Percentiles rank a stretch among this genome's conserved stretches.
These are phyloP conservation scores for Vitis hybrid DNA, from an alignment of 177 flowering plant species.

Conservation along the genomic window DNA sequence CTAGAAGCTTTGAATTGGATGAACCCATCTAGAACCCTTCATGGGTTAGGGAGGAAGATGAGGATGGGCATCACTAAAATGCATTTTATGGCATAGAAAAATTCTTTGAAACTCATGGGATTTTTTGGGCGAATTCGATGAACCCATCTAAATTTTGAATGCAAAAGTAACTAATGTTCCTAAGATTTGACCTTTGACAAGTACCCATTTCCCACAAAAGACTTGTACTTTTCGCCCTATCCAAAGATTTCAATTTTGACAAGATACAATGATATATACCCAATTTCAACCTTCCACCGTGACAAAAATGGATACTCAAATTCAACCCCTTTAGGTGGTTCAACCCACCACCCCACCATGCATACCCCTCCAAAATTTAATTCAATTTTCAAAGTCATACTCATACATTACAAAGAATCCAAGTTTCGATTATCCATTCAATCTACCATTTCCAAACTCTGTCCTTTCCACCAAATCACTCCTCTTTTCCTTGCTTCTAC, in stretches of 20 bases:
- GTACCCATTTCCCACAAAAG: background rate
- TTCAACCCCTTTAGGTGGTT: conserved; percentile 27
- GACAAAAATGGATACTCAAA: conserved; percentile 2
- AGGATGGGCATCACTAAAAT: no score
- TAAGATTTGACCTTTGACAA: conserved; percentile 5
- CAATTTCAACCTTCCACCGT: background rate
- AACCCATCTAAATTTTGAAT: background rate
- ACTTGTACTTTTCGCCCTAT: background rate
- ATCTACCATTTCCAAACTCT: conserved; percentile 14
- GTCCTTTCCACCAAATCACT: conserved; percentile 8
- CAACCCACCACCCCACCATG: conserved; percentile 22
- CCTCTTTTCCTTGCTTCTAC: background rate
- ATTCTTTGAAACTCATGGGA: no score
- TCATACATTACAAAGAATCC: conserved; percentile 7
- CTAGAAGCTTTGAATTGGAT: no score
- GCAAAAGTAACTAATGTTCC: conserved; percentile 1
- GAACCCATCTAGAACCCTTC: no score
- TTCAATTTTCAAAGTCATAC: background rate
- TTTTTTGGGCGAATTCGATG: no score
- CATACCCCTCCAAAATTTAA: background rate
- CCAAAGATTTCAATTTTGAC: background rate
- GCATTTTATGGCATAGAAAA: no score
- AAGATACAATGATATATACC: background rate
- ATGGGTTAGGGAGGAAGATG: no score
- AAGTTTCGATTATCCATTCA: conserved; percentile 16